Base-by-base conservation (phyloP, 2,329 filamentous ascomycete genomes). In the Fusarium sublunatum region DNA sequence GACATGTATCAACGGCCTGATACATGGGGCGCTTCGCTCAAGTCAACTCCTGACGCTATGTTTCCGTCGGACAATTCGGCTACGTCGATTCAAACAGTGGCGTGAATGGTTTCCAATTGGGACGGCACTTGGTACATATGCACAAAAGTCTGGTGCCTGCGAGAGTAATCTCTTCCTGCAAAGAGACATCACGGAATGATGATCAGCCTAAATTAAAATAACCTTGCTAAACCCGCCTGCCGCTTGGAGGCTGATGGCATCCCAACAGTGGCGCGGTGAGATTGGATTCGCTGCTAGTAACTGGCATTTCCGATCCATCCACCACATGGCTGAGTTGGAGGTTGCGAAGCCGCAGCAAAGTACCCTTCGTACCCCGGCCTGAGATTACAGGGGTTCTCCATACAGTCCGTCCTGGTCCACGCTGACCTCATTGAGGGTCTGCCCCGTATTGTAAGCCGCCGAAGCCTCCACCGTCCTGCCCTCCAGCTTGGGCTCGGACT, bases 371-470 rank as follows among this genome's bases (percentile, higher is more conserved):
- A 64, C 56, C 57, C 52, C 61, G 52, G 57, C 57, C 28, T 52
- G 52, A 65, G 38, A 58, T 53, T 41, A 22, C 62, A 65, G 58
- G 68, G 67, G 43, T 70, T 70, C 68, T 70, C 68, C 68, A 70
- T 64, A 60, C 55, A 61, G 39, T 56, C 44, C 50, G 58, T 54
- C 54, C 47, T 67, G 45, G 51, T 55, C 38, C 46, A 36, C 53
- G 58, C 60, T 70, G 68, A 67, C 64, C 62, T 66, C 68, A 62
- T 66, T 57, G 67, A 58, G 65, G 64, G 58, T 52, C 54, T n/a
- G 40, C 36, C 56, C 61, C 66, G 60, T 70, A 58, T 50, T 70
- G 58, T 47, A 65, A 57, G 43, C 48, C 59, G 65, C 63, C 54
- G 61, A 70, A 62, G 55, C 55, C 63, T 64, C 66, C 66, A 58